Base-by-base conservation (phyloP, 1,139 yeast genomes). In the Yamadazyma aaseri region DNA sequence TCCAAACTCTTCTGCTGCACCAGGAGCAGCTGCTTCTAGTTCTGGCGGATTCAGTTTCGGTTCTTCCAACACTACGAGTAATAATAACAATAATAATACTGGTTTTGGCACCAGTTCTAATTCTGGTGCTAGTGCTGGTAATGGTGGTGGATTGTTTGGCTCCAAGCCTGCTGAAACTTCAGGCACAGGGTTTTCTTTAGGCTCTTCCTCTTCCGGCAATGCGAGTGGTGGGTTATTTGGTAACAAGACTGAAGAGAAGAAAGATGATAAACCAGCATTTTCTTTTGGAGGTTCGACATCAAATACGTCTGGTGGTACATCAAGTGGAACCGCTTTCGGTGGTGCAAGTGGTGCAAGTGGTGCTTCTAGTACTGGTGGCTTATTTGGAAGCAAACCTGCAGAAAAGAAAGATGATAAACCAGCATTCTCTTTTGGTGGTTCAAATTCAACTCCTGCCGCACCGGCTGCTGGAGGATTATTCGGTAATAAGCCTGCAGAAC, bases 351-450 rank as follows among this genome's bases (percentile, higher is more conserved):
- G 44, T 34, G 33, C 42, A 12, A 46, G 40, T 6, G 31, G 31
- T 8, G 32, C 29, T 24, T 20, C 23, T 3, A 21, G 20, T 14
- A 56, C 59, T 40, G 55, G 60, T 10, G 34, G 36, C 7, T 38
- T 44, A 15, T 38, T 40, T 11, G 44, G 23, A 11, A 39, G 29
- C 8, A 56, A 51, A 26, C 44, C 60, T 6, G 55, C 44, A 18
- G 54, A 50, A 14, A 56, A 49, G 45, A 49, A 56, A 27, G 49
- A 44, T 26, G 49, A 39, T 29, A 56, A 46, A 25, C 47, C 53
- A 21, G 41, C 50, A 10, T 47, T 53, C 28, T 35, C 55, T 13
- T 58, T 58, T 25, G 60, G 60, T 2, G 45, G 21, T 7, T 7
- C 7, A 7, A 18, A 10, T 18, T 18, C 21, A 7, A n/a, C n/a